Evolutionary conservation across 2,329 filamentous ascomycete genomes (phyloP).

Genomic region (Talaromyces amestolkiae): DNA sequence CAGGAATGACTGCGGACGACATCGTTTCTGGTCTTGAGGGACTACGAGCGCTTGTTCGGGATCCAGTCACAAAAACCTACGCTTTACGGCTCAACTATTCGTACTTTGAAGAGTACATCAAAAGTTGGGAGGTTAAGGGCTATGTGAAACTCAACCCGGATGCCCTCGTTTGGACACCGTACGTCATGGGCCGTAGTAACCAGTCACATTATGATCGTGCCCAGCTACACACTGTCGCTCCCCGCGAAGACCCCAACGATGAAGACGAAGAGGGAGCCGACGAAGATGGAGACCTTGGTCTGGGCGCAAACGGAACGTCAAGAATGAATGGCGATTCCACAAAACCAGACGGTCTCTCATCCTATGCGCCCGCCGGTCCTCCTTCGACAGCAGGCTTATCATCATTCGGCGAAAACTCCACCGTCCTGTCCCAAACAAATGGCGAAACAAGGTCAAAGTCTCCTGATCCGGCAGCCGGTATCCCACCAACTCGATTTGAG

Average conservation of each 20-base stretch:
- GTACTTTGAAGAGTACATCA: slow-evolving; percentile 83
- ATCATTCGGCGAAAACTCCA: slow-evolving; percentile 7
- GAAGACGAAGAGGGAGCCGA: slow-evolving; percentile 24
- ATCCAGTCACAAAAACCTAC: slow-evolving; percentile 84
- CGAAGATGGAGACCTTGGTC: slow-evolving; percentile 17
- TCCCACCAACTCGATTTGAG: slow-evolving; percentile 44
- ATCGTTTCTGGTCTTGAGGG: slow-evolving; percentile 92
- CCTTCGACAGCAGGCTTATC: slow-evolving; percentile 34
- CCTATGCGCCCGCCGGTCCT: slow-evolving; percentile 33
- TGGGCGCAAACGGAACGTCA: background rate
- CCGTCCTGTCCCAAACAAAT: slow-evolving; percentile 21
- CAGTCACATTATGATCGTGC: slow-evolving; percentile 79
- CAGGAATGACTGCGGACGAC: slow-evolving; percentile 93
- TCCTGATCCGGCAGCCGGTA: slow-evolving; percentile 34
- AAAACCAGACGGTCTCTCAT: slow-evolving; percentile 18
- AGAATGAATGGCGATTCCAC: slow-evolving; percentile 20
- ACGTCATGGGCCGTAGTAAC: slow-evolving; percentile 87
- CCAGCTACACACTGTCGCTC: slow-evolving; percentile 81
- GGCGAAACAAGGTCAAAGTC: slow-evolving; percentile 24
- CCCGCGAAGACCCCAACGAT: slow-evolving; percentile 68
- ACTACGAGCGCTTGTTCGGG: slow-evolving; percentile 80
- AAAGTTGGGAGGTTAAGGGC: slow-evolving; percentile 83
- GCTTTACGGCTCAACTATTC: slow-evolving; percentile 81
- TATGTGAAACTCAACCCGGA: slow-evolving; percentile 81
- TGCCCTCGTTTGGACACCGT: slow-evolving; percentile 89